Conservation (phyloP, 208 protist species). For the Crithidia brevicula region DNA sequence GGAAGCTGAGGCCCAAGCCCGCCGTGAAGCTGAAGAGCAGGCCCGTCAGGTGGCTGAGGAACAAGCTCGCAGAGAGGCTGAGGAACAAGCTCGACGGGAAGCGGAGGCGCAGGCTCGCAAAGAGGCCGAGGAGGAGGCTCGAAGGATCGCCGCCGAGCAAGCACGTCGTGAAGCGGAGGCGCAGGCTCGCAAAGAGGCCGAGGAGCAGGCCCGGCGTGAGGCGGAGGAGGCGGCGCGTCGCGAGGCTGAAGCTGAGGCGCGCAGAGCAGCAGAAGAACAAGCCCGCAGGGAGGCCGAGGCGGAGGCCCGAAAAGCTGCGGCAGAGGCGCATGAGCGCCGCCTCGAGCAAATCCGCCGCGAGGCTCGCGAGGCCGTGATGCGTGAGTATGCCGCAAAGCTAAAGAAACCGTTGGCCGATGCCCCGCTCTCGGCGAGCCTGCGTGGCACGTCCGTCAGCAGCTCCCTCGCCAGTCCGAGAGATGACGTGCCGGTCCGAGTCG, state of each 20-base stretch:
- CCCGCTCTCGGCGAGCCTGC: neutral
- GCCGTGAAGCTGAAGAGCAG: constrained; percentile 32
- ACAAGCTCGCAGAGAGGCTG: constrained; percentile 39
- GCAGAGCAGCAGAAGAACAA: constrained; percentile 28
- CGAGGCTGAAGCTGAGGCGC: constrained; percentile 28
- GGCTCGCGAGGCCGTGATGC: constrained; percentile 45
- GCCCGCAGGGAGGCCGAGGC: constrained; percentile 27
- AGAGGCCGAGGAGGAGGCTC: constrained; percentile 44
- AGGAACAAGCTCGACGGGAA: constrained; percentile 34
- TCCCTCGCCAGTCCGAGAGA: neutral
- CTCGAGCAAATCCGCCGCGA: constrained; percentile 46
- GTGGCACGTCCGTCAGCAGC: neutral
- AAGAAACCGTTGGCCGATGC: constrained; percentile 19
- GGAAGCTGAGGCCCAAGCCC: constrained; percentile 51
- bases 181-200: neutral
- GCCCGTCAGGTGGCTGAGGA: constrained; percentile 87
- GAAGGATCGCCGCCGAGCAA: constrained; percentile 16
- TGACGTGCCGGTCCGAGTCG: neutral
- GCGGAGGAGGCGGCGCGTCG: constrained; percentile 75
- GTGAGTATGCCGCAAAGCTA: constrained; percentile 44
- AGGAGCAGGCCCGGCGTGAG: constrained; percentile 37
- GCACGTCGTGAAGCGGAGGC: constrained; percentile 10
- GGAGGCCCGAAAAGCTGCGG: constrained; percentile 27
- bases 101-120: constrained; percentile 42
- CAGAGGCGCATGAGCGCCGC: constrained; percentile 27